A percentile compares a stretch with the other conserved stretches of the same genome.
phyloP scores from a whole-genome alignment of 2,329 filamentous ascomycete genomes.

The Aspergillus sp. region DNA sequence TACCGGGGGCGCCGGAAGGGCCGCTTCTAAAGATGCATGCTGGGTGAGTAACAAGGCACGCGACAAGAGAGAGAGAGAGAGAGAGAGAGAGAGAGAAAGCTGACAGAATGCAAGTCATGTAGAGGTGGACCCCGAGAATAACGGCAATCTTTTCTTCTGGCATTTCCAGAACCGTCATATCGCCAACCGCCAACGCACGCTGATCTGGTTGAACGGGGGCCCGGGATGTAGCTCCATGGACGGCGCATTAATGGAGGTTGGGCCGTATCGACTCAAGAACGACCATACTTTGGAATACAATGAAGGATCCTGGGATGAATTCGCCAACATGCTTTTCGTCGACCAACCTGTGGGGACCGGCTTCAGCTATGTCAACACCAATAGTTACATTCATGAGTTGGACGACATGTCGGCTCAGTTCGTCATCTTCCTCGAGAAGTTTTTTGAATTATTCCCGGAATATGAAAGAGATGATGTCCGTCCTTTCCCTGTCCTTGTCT shows the following conservation, averaged over 20 bases:
- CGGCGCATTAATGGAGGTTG: slow-evolving; percentile 91
- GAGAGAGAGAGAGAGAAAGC: neutral
- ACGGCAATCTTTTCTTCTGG: slow-evolving; percentile 98
- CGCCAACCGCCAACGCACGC: slow-evolving; percentile 78
- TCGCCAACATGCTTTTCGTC: slow-evolving; percentile 91
- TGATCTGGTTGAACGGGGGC: slow-evolving; percentile 95
- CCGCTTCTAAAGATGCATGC: slow-evolving; percentile 94
- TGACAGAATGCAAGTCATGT: slow-evolving; percentile 60
- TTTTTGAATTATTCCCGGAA: slow-evolving; percentile 82
- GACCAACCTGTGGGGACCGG: slow-evolving; percentile 96
- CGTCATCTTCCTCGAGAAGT: slow-evolving; percentile 80
- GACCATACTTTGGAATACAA: slow-evolving; percentile 66
- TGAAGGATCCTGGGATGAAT: slow-evolving; percentile 97
- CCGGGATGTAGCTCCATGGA: slow-evolving; percentile 97
- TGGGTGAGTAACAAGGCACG: slow-evolving; percentile 58
- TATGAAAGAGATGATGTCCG: slow-evolving; percentile 81
- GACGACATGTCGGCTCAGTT: slow-evolving; percentile 86
- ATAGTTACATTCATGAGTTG: slow-evolving; percentile 78
- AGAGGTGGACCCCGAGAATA: slow-evolving; percentile 72
- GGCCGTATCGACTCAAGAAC: slow-evolving; percentile 78
- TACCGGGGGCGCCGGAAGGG: slow-evolving; percentile 75
- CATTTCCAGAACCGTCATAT: slow-evolving; percentile 94
- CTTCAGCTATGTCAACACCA: slow-evolving; percentile 88
- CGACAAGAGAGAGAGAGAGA: neutral
- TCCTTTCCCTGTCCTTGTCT: slow-evolving; percentile 31